Percentiles rank a stretch among this genome's conserved stretches.
Evolutionary conservation across 805 yeast genomes (phyloP).

Genomic region (Blastobotrys robertii): DNA sequence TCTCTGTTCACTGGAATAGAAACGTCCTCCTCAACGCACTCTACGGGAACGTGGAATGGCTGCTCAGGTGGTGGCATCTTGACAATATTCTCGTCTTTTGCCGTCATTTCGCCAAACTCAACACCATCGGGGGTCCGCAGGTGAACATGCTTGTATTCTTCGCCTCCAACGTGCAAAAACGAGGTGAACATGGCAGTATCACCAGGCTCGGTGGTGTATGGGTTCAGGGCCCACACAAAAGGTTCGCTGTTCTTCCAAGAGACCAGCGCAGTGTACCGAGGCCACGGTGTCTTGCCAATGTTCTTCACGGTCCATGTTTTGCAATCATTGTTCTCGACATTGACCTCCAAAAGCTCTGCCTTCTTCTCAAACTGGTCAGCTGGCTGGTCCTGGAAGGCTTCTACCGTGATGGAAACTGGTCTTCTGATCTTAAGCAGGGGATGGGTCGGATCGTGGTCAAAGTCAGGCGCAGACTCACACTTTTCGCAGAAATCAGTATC

Average conservation of each 20-base stretch:
- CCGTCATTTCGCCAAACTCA: not conserved
- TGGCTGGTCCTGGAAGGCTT: not conserved
- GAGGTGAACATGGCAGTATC: conserved; percentile 4
- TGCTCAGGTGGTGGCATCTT: not conserved
- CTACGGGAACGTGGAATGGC: not conserved
- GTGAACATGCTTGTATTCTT: too few species aligned
- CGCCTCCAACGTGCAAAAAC: not conserved
- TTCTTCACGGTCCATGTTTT: conserved; percentile 6
- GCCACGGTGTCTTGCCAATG: conserved; percentile 13
- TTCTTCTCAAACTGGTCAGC: not conserved
- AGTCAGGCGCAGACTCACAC: conserved; percentile 23
- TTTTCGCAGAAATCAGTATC: conserved; percentile 30
- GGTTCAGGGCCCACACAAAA: not conserved
- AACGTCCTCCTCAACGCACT: too few species aligned
- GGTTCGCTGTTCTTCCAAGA: conserved; percentile 1
- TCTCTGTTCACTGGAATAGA: too few species aligned
- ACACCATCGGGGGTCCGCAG: conserved; percentile 3
- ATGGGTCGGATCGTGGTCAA: conserved; percentile 13
- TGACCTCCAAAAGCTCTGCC: conserved; percentile 1
- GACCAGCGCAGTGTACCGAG: conserved; percentile 5
- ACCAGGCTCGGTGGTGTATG: conserved; percentile 3
- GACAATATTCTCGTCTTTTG: not conserved
- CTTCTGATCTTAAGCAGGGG: conserved; percentile 27
- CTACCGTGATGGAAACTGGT: not conserved
- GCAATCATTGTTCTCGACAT: conserved; percentile 1